Conservation (phyloP, 2,329 filamentous ascomycete species). For the Penicillium expansum region DNA sequence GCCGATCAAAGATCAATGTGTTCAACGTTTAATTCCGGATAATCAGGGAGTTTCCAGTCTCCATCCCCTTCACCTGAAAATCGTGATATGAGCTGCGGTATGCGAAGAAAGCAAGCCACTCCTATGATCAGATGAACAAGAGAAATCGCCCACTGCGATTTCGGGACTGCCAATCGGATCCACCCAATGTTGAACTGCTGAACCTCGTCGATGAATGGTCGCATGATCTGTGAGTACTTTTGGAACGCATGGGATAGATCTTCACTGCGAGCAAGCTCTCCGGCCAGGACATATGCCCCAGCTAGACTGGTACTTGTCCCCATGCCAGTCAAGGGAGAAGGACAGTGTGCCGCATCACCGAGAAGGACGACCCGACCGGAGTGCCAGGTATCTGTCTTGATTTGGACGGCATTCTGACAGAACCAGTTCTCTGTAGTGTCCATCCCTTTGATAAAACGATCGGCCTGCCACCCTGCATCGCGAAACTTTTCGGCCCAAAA, state of each 20-base stretch:
- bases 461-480: conserved; percentile 40
- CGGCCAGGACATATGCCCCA: conserved; percentile 56
- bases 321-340: conserved; percentile 35
- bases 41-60: conserved; percentile 23
- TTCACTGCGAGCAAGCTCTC: conserved; percentile 40
- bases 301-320: conserved; percentile 38
- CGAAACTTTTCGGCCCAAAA: conserved; percentile 30
- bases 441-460: conserved; percentile 42
- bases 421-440: conserved; percentile 45
- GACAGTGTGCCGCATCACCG: conserved; percentile 43
- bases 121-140: conserved; percentile 15
- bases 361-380: conserved; percentile 37
- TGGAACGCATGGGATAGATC: conserved; percentile 20
- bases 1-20: background rate
- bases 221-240: conserved; percentile 23
- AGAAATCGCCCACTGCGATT: conserved; percentile 21
- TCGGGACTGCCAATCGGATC: conserved; percentile 15
- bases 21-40: conserved; percentile 11
- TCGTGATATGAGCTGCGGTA: conserved; percentile 18
- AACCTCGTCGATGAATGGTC: conserved; percentile 24
- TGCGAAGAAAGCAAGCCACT: conserved; percentile 14
- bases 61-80: conserved; percentile 19
- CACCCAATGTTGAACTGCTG: conserved; percentile 18
- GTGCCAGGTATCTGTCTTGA: conserved; percentile 31
- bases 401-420: conserved; percentile 39